Evolutionary conservation across 1,139 yeast genomes (phyloP), one percentile per base, ranked within the genome.

Genomic region (Suhomyces ambrosiae): DNA sequence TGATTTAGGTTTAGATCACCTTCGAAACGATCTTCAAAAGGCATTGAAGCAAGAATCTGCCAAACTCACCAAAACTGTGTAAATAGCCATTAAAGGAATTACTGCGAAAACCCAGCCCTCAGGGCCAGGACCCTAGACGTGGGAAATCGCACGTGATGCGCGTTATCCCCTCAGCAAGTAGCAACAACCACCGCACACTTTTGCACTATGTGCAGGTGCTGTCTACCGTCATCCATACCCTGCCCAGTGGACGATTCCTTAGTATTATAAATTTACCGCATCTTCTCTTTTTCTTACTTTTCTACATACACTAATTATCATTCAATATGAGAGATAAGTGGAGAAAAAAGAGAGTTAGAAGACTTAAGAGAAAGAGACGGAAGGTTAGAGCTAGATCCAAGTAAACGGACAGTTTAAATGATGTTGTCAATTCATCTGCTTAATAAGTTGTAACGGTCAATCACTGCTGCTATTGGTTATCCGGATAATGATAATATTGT

Each of bases 291-390:
- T 50, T 46, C 45, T 46, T 42, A 35, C 37, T 35, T 37, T 35
- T 30, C 39, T 27, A 30, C 33, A 44, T 47, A 53, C 58, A 54
- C 58, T 55, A 52, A 54, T 56, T 58, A 58, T 61, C 61, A 50
- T 60, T 67, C 64, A 70, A 56, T 50, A 85, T 85, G 95, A 84
- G 95, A 82, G 79, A 82, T 76, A 85, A 85, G 83, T 87, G 96
- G 97, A 88, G 96, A 87, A 89, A 89, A 86, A 89, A 89, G 95
- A 88, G 97, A 88, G 95, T 85, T 77, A 88, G 97, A 87, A 87
- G 96, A 87, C 87, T 89, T 71, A 89, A 89, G 86, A 86, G 96
- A 84, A 89, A 89, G 95, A 86, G 97, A 85, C 95, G 97, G 95
- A 88, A 88, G 95, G 96, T 89, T 66, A 86, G 97, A 86, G 97